These are phyloP conservation scores for Lumnitzera racemosa DNA, from an alignment of 345 rosid species.

Conservation along the genomic window DNA sequence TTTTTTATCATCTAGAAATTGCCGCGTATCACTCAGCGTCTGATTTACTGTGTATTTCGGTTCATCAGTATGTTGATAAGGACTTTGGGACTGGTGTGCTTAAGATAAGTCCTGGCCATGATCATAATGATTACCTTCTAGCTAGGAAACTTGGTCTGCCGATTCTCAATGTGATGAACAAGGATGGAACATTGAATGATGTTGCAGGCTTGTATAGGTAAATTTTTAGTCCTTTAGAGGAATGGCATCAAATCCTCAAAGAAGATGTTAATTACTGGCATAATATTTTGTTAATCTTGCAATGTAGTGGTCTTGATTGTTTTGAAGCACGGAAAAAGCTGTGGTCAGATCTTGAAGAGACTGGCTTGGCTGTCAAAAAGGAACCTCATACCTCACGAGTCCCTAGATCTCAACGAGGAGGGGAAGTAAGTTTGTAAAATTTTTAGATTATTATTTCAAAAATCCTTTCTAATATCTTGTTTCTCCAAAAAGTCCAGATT, in stretches of 20 bases:
- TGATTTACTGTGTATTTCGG: constrained; percentile 6
- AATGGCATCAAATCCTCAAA: too few species aligned
- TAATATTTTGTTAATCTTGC: constrained; percentile 8
- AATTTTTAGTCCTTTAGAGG: not conserved
- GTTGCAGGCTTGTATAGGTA: constrained; percentile 94
- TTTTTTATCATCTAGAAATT: not conserved
- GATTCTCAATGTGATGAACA: constrained; percentile 92
- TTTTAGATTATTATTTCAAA: constrained; percentile 7
- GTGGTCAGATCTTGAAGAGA: constrained; percentile 95
- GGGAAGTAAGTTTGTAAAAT: constrained; percentile 56
- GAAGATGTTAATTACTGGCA: not conserved
- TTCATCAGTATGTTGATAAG: constrained; percentile 82
- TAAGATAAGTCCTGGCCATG: constrained; percentile 99
- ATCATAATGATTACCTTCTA: constrained; percentile 92
- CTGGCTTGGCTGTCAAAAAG: constrained; percentile 77
- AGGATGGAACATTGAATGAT: constrained; percentile 89
- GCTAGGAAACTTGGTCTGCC: constrained; percentile 98
- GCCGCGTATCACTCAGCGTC: too few species aligned
- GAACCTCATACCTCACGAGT: constrained; percentile 69
- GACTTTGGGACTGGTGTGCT: constrained; percentile 98
- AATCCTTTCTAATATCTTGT: not conserved
- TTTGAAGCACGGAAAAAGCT: constrained; percentile 83
- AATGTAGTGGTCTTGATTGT: constrained; percentile 80
- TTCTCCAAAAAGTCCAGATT: constrained; percentile 29
- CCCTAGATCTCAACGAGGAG: constrained; percentile 98